Evolutionary conservation across 2,329 filamentous ascomycete genomes (phyloP).

Genomic region (Cadophora luteo-olivacea): DNA sequence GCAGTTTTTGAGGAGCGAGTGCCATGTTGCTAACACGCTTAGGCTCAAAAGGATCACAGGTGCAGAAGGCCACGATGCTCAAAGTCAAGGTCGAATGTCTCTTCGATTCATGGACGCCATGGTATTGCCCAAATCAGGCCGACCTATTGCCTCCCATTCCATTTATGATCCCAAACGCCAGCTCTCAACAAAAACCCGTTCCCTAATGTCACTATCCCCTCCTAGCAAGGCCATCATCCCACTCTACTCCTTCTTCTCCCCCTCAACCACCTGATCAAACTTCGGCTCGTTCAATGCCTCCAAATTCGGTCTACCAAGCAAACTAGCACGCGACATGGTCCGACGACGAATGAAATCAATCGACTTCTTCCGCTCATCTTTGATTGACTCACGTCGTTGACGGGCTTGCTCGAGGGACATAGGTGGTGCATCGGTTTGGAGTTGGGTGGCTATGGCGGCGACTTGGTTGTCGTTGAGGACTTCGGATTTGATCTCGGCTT

Average conservation of each 20-base stretch:
- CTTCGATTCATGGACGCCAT: background rate
- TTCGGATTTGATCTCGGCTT: slow-evolving; percentile 23
- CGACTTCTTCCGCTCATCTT: slow-evolving; percentile 27
- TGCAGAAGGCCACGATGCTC: background rate
- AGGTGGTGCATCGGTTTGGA: slow-evolving; percentile 21
- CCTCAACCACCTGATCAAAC: slow-evolving; percentile 6
- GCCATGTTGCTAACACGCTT: too few relatives aligned
- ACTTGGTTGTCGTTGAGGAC: slow-evolving; percentile 18
- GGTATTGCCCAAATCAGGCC: slow-evolving; percentile 7
- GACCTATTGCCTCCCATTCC: background rate
- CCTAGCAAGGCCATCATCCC: background rate
- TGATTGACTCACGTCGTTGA: slow-evolving; percentile 29
- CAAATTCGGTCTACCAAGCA: slow-evolving; percentile 10
- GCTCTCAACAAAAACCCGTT: background rate
- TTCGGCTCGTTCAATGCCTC: slow-evolving; percentile 13
- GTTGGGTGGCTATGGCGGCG: slow-evolving; percentile 4
- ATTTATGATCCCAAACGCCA: slow-evolving; percentile 8
- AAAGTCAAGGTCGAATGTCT: background rate
- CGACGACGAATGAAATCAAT: slow-evolving; percentile 33
- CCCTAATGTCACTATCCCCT: background rate
- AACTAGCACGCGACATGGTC: slow-evolving; percentile 22
- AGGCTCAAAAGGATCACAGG: too few relatives aligned
- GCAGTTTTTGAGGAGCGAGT: too few relatives aligned
- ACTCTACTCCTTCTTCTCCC: background rate
- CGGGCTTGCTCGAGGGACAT: slow-evolving; percentile 33